Base-by-base conservation (phyloP, 139 green algal genomes). In the Micractinium sp. region DNA sequence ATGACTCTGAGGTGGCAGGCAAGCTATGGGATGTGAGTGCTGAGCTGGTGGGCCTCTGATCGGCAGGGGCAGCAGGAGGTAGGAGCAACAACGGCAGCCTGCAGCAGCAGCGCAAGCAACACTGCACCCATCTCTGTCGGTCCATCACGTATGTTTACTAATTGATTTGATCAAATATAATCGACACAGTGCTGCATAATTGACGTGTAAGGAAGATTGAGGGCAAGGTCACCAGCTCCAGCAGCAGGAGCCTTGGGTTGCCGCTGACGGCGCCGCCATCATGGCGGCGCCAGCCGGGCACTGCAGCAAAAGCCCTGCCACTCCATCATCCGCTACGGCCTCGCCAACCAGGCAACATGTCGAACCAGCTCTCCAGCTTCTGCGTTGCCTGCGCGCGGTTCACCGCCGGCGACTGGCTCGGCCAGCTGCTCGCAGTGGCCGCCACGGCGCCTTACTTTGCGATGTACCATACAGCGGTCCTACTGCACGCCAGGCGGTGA, bases 11-110 rank as follows among this genome's bases (percentile, higher is more conserved):
- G 12, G 90, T 92, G n/a, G 86, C 90, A 31, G 7, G 63, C 12
- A 38, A 35, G 80, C 80, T 98, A 39, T 98, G 95, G 93, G 87
- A 95, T 0, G 82, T 95, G 13, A 94, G 89, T 22, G 61, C 94
- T 74, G 94, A 97, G 92, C 90, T 97, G 20, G 90, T 87, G 39
- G 89, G 74, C n/a, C 75, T 89, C 15, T 89, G 67, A 87, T 56
- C 47, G 47, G 5, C 47, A 56, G 47, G 47, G 47, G 47, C 47
- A 56, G 47, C 47, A 56, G 9, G 47, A 56, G 47, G 9, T 5
- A 56, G 5, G 9, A 5, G 47, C 47, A 56, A 56, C 47, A 9
- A 56, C 47, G 47, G 47, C 47, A 9, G 47, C 7, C 47, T 5
- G 47, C 47, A 9, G 47, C 7, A 56, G 47, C 47, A 9, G 9